Evolutionary conservation across 192 early-diverging fungal genomes (phyloP).

Genomic region (Coemansia sp.): DNA sequence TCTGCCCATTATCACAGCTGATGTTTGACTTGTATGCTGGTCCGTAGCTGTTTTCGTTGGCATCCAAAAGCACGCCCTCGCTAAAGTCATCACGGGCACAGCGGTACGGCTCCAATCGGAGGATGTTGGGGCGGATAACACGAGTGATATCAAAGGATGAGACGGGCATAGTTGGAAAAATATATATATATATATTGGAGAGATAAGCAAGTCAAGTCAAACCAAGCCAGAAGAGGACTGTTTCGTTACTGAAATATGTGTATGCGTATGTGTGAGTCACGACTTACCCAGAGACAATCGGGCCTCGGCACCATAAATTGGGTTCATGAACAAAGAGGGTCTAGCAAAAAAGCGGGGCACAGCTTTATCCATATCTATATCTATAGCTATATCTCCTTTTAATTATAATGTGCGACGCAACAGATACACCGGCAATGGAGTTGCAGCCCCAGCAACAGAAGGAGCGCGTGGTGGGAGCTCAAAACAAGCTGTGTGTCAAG

Average conservation of each 20-base stretch:
- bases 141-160: constrained; percentile 63
- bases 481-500: constrained; percentile 65
- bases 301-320: neutral
- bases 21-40: constrained; percentile 53
- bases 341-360: neutral
- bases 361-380: neutral
- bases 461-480: neutral
- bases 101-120: constrained; percentile 86
- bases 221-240: constrained; percentile 15
- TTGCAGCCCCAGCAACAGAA: neutral
- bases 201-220: neutral
- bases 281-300: neutral
- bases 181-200: neutral
- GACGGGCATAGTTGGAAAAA: constrained; percentile 22
- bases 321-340: neutral
- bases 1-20: constrained; percentile 24
- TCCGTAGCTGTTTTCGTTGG: constrained; percentile 98
- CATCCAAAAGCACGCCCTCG: constrained; percentile 94
- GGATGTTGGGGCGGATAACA: constrained; percentile 82
- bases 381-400: neutral
- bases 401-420: constrained; percentile 19
- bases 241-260: no score
- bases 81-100: constrained; percentile 99
- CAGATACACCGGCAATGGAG: neutral
- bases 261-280: neutral